These are phyloP conservation scores for Colletotrichum gigasporum DNA, from an alignment of 2,329 filamentous ascomycete species.

Conservation along the genomic window DNA sequence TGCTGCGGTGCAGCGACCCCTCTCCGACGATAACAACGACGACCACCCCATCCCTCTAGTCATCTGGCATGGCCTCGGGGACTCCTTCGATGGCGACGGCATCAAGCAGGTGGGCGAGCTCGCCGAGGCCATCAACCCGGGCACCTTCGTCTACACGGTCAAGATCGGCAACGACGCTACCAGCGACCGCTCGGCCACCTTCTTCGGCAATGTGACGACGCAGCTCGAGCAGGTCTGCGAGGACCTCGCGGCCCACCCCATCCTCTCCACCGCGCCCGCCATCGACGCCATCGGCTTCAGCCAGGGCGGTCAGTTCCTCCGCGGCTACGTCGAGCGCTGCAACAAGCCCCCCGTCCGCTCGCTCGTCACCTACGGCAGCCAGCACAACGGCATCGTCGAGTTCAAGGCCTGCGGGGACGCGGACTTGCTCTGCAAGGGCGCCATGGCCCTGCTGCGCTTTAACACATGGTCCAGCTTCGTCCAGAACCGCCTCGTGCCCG, in stretches of 20 bases:
- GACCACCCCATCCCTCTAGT: conserved; percentile 85
- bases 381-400: conserved; percentile 90
- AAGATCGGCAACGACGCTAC: conserved; percentile 72
- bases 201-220: conserved; percentile 86
- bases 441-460: conserved; percentile 78
- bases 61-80: conserved; percentile 89
- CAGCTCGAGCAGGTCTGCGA: conserved; percentile 82
- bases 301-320: conserved; percentile 95
- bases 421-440: conserved; percentile 85
- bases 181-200: conserved; percentile 83
- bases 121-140: conserved; percentile 77
- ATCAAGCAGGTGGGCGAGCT: conserved; percentile 77
- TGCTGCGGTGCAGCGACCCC: conserved; percentile 21
- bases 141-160: conserved; percentile 85
- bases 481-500: conserved; percentile 84
- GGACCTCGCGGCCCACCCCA: conserved; percentile 78
- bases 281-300: conserved; percentile 95
- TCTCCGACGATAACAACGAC: conserved; percentile 49
- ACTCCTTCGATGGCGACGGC: conserved; percentile 80
- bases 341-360: conserved; percentile 78
- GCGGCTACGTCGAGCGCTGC: conserved; percentile 89
- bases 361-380: conserved; percentile 88
- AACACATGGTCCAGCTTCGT: conserved; percentile 85
- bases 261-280: conserved; percentile 82
- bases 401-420: conserved; percentile 77